Percentiles rank a stretch among this genome's conserved stretches.
These are phyloP conservation scores for Ensete ventricosum DNA, from an alignment of 176 grass and related monocot species.

Conservation along the genomic window DNA sequence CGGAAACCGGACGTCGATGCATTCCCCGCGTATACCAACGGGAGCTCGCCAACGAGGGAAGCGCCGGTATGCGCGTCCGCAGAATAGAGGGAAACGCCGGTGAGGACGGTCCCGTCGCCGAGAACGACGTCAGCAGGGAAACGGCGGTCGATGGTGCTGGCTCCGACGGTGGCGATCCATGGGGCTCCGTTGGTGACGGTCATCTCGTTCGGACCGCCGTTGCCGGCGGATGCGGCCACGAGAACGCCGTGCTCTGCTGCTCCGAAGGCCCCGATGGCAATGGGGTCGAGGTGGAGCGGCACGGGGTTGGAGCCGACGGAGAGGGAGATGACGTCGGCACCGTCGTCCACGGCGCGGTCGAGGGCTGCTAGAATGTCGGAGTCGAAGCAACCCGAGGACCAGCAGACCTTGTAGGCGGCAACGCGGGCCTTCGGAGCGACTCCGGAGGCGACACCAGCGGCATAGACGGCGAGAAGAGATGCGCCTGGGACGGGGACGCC, in stretches of 20 bases:
- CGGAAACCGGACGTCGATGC: neutral
- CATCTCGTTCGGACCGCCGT: constrained; percentile 17
- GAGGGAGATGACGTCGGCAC: constrained; percentile 27
- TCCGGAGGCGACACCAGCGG: constrained; percentile 2
- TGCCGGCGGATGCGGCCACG: constrained; percentile 25
- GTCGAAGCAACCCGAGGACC: neutral
- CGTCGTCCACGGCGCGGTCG: constrained; percentile 28
- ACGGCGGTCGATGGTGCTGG: constrained; percentile 34
- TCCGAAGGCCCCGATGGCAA: constrained; percentile 30
- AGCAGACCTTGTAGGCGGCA: constrained; percentile 34
- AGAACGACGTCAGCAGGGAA: constrained; percentile 35
- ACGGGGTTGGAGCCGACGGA: constrained; percentile 10
- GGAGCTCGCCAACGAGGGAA: neutral
- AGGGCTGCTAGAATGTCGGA: constrained; percentile 30
- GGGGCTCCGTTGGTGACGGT: constrained; percentile 39
- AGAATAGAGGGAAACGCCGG: constrained; percentile 22
- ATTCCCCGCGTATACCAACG: constrained; percentile 29
- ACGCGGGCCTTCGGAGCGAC: neutral
- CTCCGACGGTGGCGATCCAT: constrained; percentile 53
- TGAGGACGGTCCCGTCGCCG: constrained; percentile 22
- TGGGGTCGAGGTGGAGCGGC: constrained; percentile 13
- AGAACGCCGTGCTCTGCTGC: constrained; percentile 33
- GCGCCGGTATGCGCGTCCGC: neutral
- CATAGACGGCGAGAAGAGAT: neutral
- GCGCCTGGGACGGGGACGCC: neutral